Evolutionary conservation across 1,139 yeast species (phyloP).

Genomic region (Geotrichum candidum): DNA sequence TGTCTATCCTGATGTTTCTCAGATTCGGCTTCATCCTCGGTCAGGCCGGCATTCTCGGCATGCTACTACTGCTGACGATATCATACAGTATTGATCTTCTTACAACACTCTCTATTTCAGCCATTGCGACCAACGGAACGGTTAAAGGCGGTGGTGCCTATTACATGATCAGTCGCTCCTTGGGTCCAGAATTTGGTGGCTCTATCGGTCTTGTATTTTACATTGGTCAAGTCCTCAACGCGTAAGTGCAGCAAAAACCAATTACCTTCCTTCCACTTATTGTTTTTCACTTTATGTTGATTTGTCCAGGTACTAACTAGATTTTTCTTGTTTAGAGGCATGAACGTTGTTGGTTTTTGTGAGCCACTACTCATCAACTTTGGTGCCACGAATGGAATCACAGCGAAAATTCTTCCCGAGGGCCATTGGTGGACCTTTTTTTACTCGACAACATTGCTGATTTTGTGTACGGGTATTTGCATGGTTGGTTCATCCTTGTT

Average conservation of each 20-base stretch:
- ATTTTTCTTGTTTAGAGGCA: slow-evolving; percentile 35
- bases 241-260: slow-evolving; percentile 35
- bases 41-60: slow-evolving; percentile 67
- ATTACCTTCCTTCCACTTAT: neutral
- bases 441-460: slow-evolving; percentile 61
- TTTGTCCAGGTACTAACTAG: neutral
- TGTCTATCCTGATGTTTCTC: slow-evolving; percentile 72
- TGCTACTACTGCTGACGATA: slow-evolving; percentile 42
- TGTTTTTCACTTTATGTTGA: slow-evolving; percentile 21
- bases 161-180: slow-evolving; percentile 69
- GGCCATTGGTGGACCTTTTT: slow-evolving; percentile 51
- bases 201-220: slow-evolving; percentile 76
- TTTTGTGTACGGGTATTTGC: slow-evolving; percentile 71
- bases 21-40: slow-evolving; percentile 77
- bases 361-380: slow-evolving; percentile 67
- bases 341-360: slow-evolving; percentile 74
- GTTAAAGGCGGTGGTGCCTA: slow-evolving; percentile 84
- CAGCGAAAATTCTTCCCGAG: slow-evolving; percentile 49
- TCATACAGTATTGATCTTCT: slow-evolving; percentile 60
- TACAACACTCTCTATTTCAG: slow-evolving; percentile 68
- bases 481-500: slow-evolving; percentile 78
- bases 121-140: slow-evolving; percentile 77
- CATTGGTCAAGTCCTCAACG: slow-evolving; percentile 68
- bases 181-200: slow-evolving; percentile 83
- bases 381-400: slow-evolving; percentile 52